Conservation (phyloP, 108 stramenopile genomes). For the Stephanodiscus triporus region DNA sequence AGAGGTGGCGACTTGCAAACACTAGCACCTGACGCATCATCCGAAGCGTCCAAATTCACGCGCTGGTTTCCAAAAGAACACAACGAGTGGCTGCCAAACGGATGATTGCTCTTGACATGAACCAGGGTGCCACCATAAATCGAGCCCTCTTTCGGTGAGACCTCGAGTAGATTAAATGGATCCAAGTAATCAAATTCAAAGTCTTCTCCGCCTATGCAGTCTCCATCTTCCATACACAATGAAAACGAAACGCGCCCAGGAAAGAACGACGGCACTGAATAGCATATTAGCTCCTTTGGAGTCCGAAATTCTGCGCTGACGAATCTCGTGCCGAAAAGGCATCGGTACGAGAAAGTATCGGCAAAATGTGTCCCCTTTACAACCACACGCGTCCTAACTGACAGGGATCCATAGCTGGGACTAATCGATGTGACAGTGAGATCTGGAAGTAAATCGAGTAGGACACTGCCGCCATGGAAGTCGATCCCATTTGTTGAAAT, state of each 20-base stretch:
- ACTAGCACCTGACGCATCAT: neutral
- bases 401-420: constrained; percentile 24
- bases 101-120: constrained; percentile 18
- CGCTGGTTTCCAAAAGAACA: constrained; percentile 30
- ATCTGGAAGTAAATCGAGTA: constrained; percentile 11
- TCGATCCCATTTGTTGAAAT: constrained; percentile 31
- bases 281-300: constrained; percentile 15
- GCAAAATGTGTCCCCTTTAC: constrained; percentile 27
- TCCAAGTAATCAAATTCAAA: constrained; percentile 13
- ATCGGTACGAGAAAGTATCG: constrained; percentile 14
- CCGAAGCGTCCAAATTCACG: neutral
- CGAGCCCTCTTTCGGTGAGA: constrained; percentile 28
- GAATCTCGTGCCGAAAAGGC: constrained; percentile 22
- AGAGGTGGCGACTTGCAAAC: constrained; percentile 22
- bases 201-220: constrained; percentile 10
- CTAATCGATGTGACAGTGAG: constrained; percentile 13
- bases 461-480: constrained; percentile 13
- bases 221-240: constrained; percentile 27
- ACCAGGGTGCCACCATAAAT: constrained; percentile 24
- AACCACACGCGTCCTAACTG: constrained; percentile 16
- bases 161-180: constrained; percentile 18
- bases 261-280: neutral
- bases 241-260: constrained; percentile 12
- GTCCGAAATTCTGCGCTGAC: constrained; percentile 17
- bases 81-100: neutral